Evolutionary conservation across 2,329 filamentous ascomycete genomes (phyloP), one percentile per base, ranked within the genome.

Genomic region (Knufia fluminis): DNA sequence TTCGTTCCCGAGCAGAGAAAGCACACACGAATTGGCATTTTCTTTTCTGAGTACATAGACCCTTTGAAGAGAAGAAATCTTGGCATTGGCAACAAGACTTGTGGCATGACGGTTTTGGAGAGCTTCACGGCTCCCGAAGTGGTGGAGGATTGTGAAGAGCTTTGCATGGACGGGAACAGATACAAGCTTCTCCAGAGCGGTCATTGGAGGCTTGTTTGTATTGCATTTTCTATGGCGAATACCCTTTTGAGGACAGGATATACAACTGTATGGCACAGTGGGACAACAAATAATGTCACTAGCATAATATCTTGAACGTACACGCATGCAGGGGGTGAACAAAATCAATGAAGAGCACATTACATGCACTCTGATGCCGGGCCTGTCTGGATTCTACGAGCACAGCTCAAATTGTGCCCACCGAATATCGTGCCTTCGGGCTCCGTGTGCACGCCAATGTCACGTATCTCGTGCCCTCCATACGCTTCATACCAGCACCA

Each of bases 221-320:
- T 23, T 42, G 46, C 36, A 49, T 49, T 42, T 48, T 49, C 12
- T 33, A 31, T 23, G 36, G 36, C 23, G 23, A 20, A 33, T 33
- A 49, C 46, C 38, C 31, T 38, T 49, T 49, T 46, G 12, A 7
- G 17, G 26, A 42, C 39, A 43, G 22, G 24, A 35, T 43, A 49
- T 35, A 9, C 39, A 22, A 28, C 44, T 38, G 19, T 36, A 48
- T 16, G 45, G 45, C 32, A 36, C 45, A 48, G 33, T 40, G 45
- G 45, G 33, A 32, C 16, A 22, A 48, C 35, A 48, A 38, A 40
- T 48, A 39, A 48, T 48, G 19, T 48, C 33, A 48, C n/a, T 48
- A 48, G 45, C 33, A 46, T 48, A 48, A 48, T 45, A 32, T 39
- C 35, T 48, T 40, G 20, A 31, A 48, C 33, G 45, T 48, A 48